Evolutionary conservation across 1,284 basidiomycete genomes (phyloP), one percentile per base, ranked within the genome.

Genomic region (Rhodotorula sp.): DNA sequence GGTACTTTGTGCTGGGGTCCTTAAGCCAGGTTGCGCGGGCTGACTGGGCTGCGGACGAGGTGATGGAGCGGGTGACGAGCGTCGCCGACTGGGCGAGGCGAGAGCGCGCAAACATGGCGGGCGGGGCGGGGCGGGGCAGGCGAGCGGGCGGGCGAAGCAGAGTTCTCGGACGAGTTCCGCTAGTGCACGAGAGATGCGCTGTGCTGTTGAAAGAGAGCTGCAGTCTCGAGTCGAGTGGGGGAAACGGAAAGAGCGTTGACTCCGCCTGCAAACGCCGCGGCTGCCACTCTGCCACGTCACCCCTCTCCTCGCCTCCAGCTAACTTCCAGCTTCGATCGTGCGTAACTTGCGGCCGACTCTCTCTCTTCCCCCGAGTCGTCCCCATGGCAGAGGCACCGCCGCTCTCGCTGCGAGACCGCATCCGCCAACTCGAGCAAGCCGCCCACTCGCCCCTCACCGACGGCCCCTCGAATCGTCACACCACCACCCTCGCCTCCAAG

Each of bases 1-100:
- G 63, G 72, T 74, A 74, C 52, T 74, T 74, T 14, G 49, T 52
- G 12, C 62, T 62, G n/a, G 70, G 70, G 70, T 74, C 73, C 38
- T 66, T 64, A 68, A 74, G 68, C 73, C 73, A 74, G 56, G 67
- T 71, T 2, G 67, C 67, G 59, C 64, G 55, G 59, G 52, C 47
- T n/a, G 50, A 34, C 38, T 59, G 61, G 16, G 60, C 49, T 8
- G 69, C 54, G 18, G 70, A 66, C 14, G 67, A 60, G 19, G 64
- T 47, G 52, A 70, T 70, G 7, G 62, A 60, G 28, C 68, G 59
- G 23, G 67, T 67, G 59, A 69, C 49, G 59, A 71, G 54, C 54
- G 49, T 66, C 2, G 73, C 57, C 48, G 73, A 63, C 28, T 66
- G 64, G 43, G 69, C 49, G 50, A 71, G 62, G 21, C 65, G 65